Percentiles rank a stretch among this genome's conserved stretches.
Evolutionary conservation across 441 rosid species (phyloP).

Genomic region (California macrophylla): DNA sequence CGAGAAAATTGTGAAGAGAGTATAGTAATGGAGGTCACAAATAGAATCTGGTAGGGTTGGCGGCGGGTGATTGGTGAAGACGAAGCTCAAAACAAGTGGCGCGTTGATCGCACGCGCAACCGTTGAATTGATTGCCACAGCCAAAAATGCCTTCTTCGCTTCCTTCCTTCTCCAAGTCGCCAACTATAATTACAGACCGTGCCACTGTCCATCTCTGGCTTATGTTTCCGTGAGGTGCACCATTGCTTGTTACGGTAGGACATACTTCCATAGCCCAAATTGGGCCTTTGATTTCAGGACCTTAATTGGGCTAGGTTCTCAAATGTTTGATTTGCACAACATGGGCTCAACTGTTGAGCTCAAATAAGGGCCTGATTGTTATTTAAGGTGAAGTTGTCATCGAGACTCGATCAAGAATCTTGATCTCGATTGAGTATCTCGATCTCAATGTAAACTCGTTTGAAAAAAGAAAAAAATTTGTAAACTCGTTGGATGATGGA

Average conservation of each 20-base stretch:
- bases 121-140: background rate
- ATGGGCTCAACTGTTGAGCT: background rate
- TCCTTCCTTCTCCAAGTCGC: background rate
- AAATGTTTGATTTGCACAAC: background rate
- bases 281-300: background rate
- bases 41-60: background rate
- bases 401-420: no score
- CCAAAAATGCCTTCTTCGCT: background rate
- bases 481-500: conserved; percentile 1
- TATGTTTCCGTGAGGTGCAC: background rate
- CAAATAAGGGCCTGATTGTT: background rate
- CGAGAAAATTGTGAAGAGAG: background rate
- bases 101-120: conserved; percentile 4
- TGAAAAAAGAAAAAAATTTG: no score
- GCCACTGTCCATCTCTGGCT: background rate
- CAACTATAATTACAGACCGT: background rate
- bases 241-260: background rate
- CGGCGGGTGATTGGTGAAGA: background rate
- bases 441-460: no score
- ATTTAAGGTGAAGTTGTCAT: no score
- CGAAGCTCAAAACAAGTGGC: background rate
- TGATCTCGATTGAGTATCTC: no score
- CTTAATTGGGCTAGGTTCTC: background rate
- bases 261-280: background rate
- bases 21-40: background rate